Conservation (phyloP, 202 grass and related monocot genomes). For the Carex arenaria region DNA sequence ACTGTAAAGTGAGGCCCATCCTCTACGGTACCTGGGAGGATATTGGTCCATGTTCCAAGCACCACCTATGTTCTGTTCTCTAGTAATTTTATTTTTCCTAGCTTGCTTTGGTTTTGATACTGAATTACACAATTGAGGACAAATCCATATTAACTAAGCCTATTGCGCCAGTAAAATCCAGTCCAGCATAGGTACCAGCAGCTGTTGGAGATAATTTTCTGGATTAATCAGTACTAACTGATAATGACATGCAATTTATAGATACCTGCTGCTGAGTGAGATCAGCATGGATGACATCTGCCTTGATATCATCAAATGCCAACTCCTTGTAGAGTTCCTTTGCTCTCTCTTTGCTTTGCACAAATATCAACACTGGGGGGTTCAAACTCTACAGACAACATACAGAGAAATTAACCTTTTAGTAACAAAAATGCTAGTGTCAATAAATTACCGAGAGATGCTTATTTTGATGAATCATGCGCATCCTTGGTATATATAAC, state of each 20-base stretch:
- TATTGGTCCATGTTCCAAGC: not conserved
- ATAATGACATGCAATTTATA: conserved; percentile 2
- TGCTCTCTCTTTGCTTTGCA: conserved; percentile 97
- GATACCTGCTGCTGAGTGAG: conserved; percentile 82
- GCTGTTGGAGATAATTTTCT: not conserved
- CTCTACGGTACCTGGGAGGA: too few relatives aligned
- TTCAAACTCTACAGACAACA: conserved; percentile 55
- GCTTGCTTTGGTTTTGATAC: not conserved
- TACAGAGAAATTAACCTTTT: not conserved
- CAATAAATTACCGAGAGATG: not conserved
- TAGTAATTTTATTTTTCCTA: not conserved
- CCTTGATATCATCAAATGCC: conserved; percentile 78
- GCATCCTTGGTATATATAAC: not conserved
- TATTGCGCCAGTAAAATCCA: not conserved
- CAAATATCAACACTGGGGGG: conserved; percentile 84
- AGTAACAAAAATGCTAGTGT: not conserved
- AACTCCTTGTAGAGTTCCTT: conserved; percentile 96
- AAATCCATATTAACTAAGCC: conserved; percentile 9
- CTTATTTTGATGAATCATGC: not conserved
- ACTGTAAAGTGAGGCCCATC: too few relatives aligned
- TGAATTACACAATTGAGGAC: not conserved
- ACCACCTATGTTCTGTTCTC: not conserved
- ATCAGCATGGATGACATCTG: conserved; percentile 83
- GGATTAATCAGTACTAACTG: not conserved
- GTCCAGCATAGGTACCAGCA: not conserved